Evolutionary conservation across 768 basidiomycete genomes (phyloP), one percentile per base, ranked within the genome.

Genomic region (Pulveroboletus ravenelii): DNA sequence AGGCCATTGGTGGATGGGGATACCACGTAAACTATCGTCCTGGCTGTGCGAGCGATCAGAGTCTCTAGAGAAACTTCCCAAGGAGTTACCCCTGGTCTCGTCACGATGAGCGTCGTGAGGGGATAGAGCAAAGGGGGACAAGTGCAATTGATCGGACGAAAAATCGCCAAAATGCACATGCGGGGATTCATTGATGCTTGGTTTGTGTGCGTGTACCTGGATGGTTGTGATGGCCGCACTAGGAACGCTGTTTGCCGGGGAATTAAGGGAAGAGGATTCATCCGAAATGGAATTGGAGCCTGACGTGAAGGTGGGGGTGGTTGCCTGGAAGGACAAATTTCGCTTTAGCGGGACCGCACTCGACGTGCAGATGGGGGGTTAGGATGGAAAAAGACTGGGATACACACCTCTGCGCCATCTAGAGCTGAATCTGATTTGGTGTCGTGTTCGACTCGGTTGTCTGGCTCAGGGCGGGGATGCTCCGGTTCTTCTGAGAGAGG

Each of bases 401-500:
- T 42, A 56, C 71, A 45, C 35, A 74, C 73, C 60, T 71, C 70
- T 0, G 56, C 54, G 25, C 54, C 41, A 15, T 65, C 51, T 7
- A 40, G 59, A 15, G 53, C 54, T 31, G 49, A 59, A 15, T 55
- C 56, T 35, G 47, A 40, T 32, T 50, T 45, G 12, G 37, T 14
- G 31, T 53, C 37, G 10, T 34, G 31, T 15, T 47, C 31, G 32
- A 12, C 23, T n/a, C 7, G 31, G 32, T 35, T 12, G 7, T 51
- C 47, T 29, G 31, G 37, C 29, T 61, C 54, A 5, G 23, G 30
- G 15, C 61, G 74, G 2, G 29, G 4, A 46, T 74, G 74, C 45
- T 82, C 82, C 14, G 80, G 78, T 50, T 82, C 84, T 52, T 78
- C 83, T 37, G 73, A 70, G 25, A 79, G 56, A 1, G 81, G 68